These are phyloP conservation scores for Sarocladium oryzae DNA, from an alignment of 2,329 filamentous ascomycete genomes.

Conservation along the genomic window DNA sequence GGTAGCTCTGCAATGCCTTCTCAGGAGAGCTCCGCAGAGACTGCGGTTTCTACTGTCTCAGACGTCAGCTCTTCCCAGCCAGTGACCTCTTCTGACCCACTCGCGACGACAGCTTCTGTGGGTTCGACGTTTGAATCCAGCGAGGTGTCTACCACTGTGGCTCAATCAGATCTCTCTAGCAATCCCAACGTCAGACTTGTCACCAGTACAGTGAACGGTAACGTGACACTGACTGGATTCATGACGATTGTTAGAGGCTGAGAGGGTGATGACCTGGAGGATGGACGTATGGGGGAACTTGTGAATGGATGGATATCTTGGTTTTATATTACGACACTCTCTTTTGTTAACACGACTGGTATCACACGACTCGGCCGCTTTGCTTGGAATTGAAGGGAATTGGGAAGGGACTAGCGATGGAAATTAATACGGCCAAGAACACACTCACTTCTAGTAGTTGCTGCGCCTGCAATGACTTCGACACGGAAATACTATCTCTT, in stretches of 20 bases:
- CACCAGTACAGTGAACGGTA: not conserved
- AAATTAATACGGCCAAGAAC: not conserved
- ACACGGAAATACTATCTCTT: not conserved
- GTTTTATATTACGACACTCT: conserved; percentile 8
- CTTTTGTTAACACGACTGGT: not conserved
- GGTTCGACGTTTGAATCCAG: not conserved
- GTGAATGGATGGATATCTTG: not conserved
- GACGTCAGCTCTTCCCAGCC: not conserved
- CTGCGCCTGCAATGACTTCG: not conserved
- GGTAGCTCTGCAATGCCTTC: not conserved
- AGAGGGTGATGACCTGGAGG: not conserved
- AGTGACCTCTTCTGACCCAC: not conserved
- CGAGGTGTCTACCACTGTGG: not conserved
- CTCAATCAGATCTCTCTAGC: not conserved
- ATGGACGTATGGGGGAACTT: not conserved
- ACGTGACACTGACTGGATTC: conserved; percentile 2
- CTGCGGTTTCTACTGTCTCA: not conserved
- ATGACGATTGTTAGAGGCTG: conserved; percentile 1
- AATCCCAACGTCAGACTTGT: not conserved
- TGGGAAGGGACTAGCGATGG: not conserved
- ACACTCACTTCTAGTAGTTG: not conserved
- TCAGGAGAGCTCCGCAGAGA: not conserved
- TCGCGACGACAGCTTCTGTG: not conserved
- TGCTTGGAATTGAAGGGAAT: not conserved
- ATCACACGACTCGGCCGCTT: not conserved